A percentile compares a stretch with the other conserved stretches of the same genome.
Evolutionary conservation across 202 grass and related monocot species (phyloP).

Genomic region (Musa balbisiana): DNA sequence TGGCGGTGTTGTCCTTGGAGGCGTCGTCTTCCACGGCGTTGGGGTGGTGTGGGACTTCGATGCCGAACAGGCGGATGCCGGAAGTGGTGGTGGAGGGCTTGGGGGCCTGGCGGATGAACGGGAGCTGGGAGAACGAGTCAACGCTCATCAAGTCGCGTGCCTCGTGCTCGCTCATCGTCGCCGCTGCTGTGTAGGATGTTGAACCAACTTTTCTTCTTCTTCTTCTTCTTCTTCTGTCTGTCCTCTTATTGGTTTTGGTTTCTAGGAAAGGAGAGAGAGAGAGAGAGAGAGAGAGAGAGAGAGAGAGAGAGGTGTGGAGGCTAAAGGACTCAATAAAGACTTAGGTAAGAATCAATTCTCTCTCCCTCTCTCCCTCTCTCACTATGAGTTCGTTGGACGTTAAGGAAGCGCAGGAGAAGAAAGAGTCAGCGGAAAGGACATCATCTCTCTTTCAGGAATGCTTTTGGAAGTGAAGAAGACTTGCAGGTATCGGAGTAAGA

Average conservation of each 20-base stretch:
- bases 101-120: conserved; percentile 44
- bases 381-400: background rate
- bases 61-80: conserved; percentile 91
- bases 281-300: no score
- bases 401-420: background rate
- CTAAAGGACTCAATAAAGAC: no score
- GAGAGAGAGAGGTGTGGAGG: no score
- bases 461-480: background rate
- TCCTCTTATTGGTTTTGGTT: no score
- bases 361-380: no score
- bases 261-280: no score
- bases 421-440: no score
- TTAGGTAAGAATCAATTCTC: no score
- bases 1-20: conserved; percentile 11
- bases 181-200: no score
- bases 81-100: conserved; percentile 22
- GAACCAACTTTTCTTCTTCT: no score
- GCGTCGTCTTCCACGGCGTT: conserved; percentile 15
- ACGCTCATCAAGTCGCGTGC: conserved; percentile 50
- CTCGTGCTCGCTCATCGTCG: conserved; percentile 29
- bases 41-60: conserved; percentile 44
- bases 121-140: conserved; percentile 82
- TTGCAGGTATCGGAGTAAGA: background rate
- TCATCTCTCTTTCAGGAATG: no score
- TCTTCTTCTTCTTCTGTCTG: background rate